Evolutionary conservation across 140 eudicot genomes (phyloP), one percentile per base, ranked within the genome.

Genomic region (Anethum foeniculum): DNA sequence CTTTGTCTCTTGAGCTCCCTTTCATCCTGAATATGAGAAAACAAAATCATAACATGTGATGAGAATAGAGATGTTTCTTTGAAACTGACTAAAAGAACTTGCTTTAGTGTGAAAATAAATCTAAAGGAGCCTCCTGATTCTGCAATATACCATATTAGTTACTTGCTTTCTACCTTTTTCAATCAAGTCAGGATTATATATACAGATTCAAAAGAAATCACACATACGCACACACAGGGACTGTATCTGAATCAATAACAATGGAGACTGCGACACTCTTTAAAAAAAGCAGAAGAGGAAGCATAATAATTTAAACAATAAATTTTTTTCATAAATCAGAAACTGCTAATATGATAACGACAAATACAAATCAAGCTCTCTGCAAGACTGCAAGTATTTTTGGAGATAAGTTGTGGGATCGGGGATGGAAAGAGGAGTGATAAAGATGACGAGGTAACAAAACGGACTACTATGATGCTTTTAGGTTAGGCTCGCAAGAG

Each of bases 1-100:
- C 93, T 90, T 88, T 94, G 97, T 80, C 93, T 86, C 83, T 94
- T 94, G 44, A 92, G 89, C 86, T 94, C 98, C 85, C 98, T 92
- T 80, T 94, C 98, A 85, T 94, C 98, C 98, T 94, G 86, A 84
- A 77, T 68, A 67, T 56, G 64, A 71, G 10, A 62, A 44, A 81
- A 64, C 78, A 80, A 48, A 54, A 43, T 19, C 38, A 62, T 67
- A 11, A 62, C 32, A 28, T 6, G 18, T 5, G 43, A 32, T 34
- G 23, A 68, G 6, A 15, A 32, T 7, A 68, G 8, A 32, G 44
- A 68, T 34, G 74, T 34, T 68, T 68, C 34, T 14, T 23, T 34
- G n/a, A 32, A 32, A 28, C 3, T 25, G 71, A 62, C 9, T 27
- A 27, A 62, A 25, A 25, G 62, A 62, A 62, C 36, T 25, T 62